Evolutionary conservation across 768 basidiomycete species (phyloP), one percentile per base, ranked within the genome.

Genomic region (Rhizopogon salebrosus): DNA sequence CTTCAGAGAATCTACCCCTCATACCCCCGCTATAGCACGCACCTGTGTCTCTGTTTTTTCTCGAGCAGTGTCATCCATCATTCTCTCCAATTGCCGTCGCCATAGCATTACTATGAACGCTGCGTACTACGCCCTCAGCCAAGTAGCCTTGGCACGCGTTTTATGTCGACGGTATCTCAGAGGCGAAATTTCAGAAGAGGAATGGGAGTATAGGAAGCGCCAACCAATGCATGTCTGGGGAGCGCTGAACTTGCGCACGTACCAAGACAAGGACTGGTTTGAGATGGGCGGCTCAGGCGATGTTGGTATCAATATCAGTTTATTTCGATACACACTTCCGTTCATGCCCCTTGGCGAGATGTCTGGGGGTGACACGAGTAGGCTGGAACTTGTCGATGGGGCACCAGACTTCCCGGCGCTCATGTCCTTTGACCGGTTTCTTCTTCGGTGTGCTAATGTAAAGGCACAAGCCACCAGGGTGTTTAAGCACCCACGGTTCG

Each of bases 191-290:
- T 58, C 61, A 10, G 60, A 72, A 38, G 70, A 70, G 11, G 81
- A 84, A 59, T 83, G 81, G 82, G 68, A 74, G 45, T 75, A 70
- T 45, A 66, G 80, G 22, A 73, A 67, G 51, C 69, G 64, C 51
- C 72, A 82, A 54, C 79, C 79, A 2, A 80, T 79, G 73, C 65
- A 71, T 40, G 75, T 71, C 22, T 70, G 66, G 4, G 80, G 80
- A 3, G 80, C 79, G 6, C 55, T 80, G 8, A 81, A 79, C 61
- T 54, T 82, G 38, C 70, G 82, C 4, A 74, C 77, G 11, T 76
- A 74, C 54, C 69, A 79, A 23, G 72, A 80, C 56, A 54, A 63
- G 29, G 62, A 69, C 13, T 81, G 80, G 80, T 70, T 70, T 42
- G 55, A 68, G 16, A 54, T 55, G 4, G 80, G 80, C 0, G 81